Evolutionary conservation across 192 early-diverging fungal species (phyloP).

Genomic region (Linderina pennispora): DNA sequence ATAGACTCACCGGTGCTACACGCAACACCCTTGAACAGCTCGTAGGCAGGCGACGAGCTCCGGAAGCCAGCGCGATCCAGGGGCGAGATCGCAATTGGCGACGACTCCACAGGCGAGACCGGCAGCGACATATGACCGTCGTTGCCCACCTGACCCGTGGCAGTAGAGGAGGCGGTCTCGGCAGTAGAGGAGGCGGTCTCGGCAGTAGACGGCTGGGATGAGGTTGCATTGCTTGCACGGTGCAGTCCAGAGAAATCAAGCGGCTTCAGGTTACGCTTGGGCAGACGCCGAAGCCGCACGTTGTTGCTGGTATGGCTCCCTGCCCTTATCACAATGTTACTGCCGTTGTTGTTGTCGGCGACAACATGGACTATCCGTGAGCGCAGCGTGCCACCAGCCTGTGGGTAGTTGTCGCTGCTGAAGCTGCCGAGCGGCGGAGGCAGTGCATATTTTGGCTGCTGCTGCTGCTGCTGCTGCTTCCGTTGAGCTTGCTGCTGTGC

Average conservation of each 20-base stretch:
- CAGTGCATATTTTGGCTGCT: too few species aligned
- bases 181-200: constrained; percentile 22
- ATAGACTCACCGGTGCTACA: too few species aligned
- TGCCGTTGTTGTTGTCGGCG: constrained; percentile 1
- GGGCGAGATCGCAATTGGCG: constrained; percentile 8
- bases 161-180: too few species aligned
- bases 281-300: constrained; percentile 36
- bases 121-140: constrained; percentile 36
- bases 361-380: constrained; percentile 3
- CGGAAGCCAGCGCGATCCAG: constrained; percentile 4
- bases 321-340: constrained; percentile 1
- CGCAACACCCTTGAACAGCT: too few species aligned
- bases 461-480: constrained; percentile 1
- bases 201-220: constrained; percentile 1
- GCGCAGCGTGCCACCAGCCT: not conserved
- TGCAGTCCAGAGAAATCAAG: constrained; percentile 41
- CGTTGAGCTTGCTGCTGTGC: not conserved
- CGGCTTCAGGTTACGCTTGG: constrained; percentile 47
- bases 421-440: not conserved
- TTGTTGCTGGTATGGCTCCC: constrained; percentile 1
- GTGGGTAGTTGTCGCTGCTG: not conserved
- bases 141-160: too few species aligned
- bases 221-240: constrained; percentile 10
- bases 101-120: constrained; percentile 32
- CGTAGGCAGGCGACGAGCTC: constrained; percentile 9